Evolutionary conservation across 805 yeast species (phyloP).

Genomic region (Zygotorulaspora sp.): DNA sequence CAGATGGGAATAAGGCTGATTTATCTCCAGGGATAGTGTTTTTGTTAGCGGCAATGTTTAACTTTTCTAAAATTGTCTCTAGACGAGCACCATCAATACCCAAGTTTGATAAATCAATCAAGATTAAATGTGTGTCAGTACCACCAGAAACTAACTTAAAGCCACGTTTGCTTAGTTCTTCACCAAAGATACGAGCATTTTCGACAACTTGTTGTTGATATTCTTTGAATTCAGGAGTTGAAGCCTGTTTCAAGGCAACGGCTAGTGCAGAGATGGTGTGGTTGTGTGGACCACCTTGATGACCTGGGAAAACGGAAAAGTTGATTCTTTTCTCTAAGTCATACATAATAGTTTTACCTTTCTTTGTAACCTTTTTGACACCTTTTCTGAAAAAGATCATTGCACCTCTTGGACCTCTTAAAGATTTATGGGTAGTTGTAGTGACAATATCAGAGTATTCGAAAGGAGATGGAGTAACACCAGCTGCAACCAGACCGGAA

Average conservation of each 20-base stretch:
- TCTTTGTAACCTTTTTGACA: conserved; percentile 71
- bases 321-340: conserved; percentile 89
- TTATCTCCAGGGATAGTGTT: conserved; percentile 96
- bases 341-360: conserved; percentile 78
- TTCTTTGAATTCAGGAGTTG: conserved; percentile 78
- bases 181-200: conserved; percentile 76
- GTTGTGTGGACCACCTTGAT: conserved; percentile 99
- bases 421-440: conserved; percentile 94
- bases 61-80: conserved; percentile 81
- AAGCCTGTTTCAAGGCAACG: conserved; percentile 89
- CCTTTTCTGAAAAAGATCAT: conserved; percentile 97
- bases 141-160: conserved; percentile 82
- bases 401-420: conserved; percentile 99
- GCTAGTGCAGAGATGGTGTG: conserved; percentile 96
- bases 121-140: conserved; percentile 89
- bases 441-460: conserved; percentile 93
- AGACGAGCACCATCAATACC: conserved; percentile 92
- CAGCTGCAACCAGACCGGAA: conserved; percentile 93
- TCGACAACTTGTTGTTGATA: conserved; percentile 80
- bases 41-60: conserved; percentile 92
- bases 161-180: conserved; percentile 58
- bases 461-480: conserved; percentile 90
- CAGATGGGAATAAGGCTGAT: conserved; percentile 94
- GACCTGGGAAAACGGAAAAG: conserved; percentile 98
- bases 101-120: conserved; percentile 72